These are phyloP conservation scores for Coix lacrymajobi DNA, from an alignment of 176 grass and related monocot species.

Conservation along the genomic window DNA sequence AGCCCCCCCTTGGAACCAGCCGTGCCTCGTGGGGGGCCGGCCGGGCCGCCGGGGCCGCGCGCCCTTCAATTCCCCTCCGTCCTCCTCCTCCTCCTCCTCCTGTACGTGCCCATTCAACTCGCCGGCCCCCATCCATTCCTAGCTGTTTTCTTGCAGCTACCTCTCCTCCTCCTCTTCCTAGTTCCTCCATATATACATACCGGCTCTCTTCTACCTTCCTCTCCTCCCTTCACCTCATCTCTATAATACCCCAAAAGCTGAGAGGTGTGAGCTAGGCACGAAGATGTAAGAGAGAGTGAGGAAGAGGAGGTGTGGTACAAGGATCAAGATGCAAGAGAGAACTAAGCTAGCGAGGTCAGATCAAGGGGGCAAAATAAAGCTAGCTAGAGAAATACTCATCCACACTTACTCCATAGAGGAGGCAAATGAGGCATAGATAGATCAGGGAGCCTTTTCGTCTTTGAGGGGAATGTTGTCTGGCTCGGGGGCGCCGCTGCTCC, in stretches of 20 bases:
- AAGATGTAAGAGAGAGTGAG: background rate
- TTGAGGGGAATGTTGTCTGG: slow-evolving; percentile 80
- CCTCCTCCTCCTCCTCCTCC: background rate
- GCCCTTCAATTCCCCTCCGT: background rate
- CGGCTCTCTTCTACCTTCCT: background rate
- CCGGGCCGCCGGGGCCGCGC: background rate
- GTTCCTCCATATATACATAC: slow-evolving; percentile 14
- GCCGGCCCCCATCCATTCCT: background rate
- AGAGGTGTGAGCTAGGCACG: background rate
- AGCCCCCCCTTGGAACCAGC: slow-evolving; percentile 22
- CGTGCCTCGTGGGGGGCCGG: slow-evolving; percentile 19
- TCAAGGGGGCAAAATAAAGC: background rate
- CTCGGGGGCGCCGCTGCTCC: slow-evolving; percentile 36
- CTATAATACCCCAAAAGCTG: slow-evolving; percentile 2
- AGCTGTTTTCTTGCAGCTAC: background rate
- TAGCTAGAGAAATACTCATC: background rate
- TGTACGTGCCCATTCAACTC: background rate
- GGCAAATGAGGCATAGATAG: too few relatives aligned
- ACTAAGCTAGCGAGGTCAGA: background rate
- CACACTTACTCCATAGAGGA: too few relatives aligned
- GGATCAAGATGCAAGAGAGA: background rate
- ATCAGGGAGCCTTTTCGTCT: slow-evolving; percentile 44
- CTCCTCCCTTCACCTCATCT: background rate
- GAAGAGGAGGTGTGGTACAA: background rate
- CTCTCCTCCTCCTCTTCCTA: background rate